phyloP scores from a whole-genome alignment of 306 rosid species.

The Pyrus pyrifolia region DNA sequence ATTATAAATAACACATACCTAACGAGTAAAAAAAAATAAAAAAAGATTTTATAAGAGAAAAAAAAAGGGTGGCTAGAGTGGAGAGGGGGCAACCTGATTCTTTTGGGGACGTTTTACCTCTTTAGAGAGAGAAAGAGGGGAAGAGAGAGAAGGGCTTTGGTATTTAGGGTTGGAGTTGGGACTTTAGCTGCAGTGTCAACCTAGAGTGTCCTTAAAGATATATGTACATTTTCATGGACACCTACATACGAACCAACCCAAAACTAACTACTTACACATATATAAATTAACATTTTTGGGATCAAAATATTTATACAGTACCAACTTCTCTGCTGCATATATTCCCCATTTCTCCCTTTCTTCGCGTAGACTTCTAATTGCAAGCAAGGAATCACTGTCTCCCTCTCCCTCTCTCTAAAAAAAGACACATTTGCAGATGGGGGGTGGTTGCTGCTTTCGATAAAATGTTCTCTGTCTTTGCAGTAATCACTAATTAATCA shows the following conservation, averaged over 20 bases:
- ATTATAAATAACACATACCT: neutral
- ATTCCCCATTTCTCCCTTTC: constrained; percentile 25
- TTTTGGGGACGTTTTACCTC: constrained; percentile 59
- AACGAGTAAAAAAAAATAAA: neutral
- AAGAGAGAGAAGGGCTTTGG: constrained; percentile 1
- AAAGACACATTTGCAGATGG: neutral
- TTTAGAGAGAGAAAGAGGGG: constrained; percentile 19
- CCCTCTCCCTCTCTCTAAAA: neutral
- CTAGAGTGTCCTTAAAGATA: constrained; percentile 65
- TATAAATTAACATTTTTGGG: neutral
- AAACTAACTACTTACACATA: neutral
- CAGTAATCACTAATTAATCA: neutral
- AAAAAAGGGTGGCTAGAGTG: constrained; percentile 50
- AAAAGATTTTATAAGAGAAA: neutral
- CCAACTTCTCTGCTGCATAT: constrained; percentile 18
- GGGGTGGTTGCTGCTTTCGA: neutral
- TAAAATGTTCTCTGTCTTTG: neutral
- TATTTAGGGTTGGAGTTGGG: constrained; percentile 1
- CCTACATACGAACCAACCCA: constrained; percentile 47
- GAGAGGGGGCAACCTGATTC: constrained; percentile 60
- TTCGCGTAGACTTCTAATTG: constrained; percentile 36
- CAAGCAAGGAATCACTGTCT: constrained; percentile 31
- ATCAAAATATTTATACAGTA: neutral
- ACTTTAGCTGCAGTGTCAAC: constrained; percentile 61
- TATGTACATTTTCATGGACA: constrained; percentile 14